Evolutionary conservation across 441 rosid species (phyloP).

Genomic region (Theobroma grandiflorum): DNA sequence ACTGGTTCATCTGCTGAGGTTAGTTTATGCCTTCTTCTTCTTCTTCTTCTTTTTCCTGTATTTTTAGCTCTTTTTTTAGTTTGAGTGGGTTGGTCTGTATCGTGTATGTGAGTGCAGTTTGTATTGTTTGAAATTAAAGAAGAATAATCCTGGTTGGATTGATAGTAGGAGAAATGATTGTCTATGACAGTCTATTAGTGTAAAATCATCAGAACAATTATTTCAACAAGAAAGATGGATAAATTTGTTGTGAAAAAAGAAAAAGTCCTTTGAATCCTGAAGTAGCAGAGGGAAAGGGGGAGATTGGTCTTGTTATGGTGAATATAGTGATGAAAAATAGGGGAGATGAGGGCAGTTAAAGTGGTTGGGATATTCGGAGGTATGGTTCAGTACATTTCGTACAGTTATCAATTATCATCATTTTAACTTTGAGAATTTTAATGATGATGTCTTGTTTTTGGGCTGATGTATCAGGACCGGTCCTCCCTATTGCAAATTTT

Average conservation of each 20-base stretch:
- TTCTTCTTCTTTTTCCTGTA: neutral
- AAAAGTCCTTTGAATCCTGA: neutral
- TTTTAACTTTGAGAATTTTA: neutral
- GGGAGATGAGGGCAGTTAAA: neutral
- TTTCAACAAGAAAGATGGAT: neutral
- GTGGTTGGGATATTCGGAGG: neutral
- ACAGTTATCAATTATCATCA: neutral
- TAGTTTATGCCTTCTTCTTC: constrained; percentile 1
- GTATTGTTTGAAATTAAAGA: no score
- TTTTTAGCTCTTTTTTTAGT: neutral
- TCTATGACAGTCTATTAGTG: neutral
- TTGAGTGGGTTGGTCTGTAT: neutral
- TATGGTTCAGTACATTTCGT: no score
- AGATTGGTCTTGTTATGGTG: neutral
- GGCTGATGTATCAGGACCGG: neutral
- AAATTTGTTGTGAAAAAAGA: neutral
- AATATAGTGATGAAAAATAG: neutral
- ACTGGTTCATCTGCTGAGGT: constrained; percentile 91
- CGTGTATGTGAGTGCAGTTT: no score
- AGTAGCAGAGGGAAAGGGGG: neutral
- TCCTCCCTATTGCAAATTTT: neutral
- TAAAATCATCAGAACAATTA: neutral
- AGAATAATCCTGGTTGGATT: no score
- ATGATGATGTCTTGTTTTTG: neutral
- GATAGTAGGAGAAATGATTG: neutral